phyloP scores from a whole-genome alignment of 2,329 filamentous ascomycete genomes.

The Cladosporium sp. region DNA sequence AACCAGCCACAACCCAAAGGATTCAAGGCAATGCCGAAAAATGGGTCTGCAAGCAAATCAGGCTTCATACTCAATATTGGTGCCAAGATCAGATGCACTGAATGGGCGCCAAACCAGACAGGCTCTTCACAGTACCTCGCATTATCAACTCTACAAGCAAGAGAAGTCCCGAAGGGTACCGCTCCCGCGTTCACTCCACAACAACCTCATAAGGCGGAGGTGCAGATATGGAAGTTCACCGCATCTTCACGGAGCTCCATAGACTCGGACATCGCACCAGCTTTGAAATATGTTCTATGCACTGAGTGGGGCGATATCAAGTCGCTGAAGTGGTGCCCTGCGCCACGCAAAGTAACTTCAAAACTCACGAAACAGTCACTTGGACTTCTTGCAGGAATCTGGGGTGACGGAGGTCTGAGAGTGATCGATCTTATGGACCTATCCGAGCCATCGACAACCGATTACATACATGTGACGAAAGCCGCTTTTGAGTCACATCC shows the following conservation, averaged over 20 bases:
- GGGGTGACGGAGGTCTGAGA: constrained; percentile 58
- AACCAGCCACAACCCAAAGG: not conserved
- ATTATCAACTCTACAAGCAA: constrained; percentile 32
- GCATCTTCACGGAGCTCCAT: constrained; percentile 42
- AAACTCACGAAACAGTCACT: constrained; percentile 33
- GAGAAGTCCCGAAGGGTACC: not conserved
- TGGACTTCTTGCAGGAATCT: constrained; percentile 58
- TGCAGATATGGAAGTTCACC: constrained; percentile 62
- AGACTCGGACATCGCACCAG: constrained; percentile 46
- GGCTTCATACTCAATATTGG: constrained; percentile 61
- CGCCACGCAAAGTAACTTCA: constrained; percentile 36
- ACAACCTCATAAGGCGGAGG: constrained; percentile 48
- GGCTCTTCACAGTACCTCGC: constrained; percentile 58
- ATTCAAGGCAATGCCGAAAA: not conserved
- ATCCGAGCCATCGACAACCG: constrained; percentile 13
- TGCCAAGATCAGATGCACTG: constrained; percentile 51
- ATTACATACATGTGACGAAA: constrained; percentile 44
- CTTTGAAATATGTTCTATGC: constrained; percentile 54
- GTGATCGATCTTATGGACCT: constrained; percentile 52
- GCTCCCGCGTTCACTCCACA: constrained; percentile 54
- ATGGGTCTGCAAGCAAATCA: not conserved
- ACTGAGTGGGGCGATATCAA: constrained; percentile 58
- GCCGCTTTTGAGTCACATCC: constrained; percentile 54
- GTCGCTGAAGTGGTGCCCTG: constrained; percentile 58
- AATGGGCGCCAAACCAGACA: constrained; percentile 46